A percentile compares a stretch with the other conserved stretches of the same genome.
Conservation (phyloP, 495 filamentous ascomycete genomes). For the Oidiodendron maius region DNA sequence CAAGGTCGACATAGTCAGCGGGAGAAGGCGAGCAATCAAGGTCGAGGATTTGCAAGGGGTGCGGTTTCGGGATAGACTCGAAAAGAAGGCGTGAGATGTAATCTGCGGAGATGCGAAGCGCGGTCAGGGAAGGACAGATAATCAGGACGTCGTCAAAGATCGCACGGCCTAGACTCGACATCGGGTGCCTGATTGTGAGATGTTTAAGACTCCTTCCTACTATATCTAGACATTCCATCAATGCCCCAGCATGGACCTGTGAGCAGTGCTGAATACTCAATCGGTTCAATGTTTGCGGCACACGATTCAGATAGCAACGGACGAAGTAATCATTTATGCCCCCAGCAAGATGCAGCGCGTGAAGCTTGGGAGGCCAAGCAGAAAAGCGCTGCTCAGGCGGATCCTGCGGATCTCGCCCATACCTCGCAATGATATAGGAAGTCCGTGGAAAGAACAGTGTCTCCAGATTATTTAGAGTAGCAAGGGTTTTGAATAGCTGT, state of each 20-base stretch:
- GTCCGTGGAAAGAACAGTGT: slow-evolving; percentile 51
- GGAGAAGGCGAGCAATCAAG: slow-evolving; percentile 28
- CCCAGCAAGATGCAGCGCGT: slow-evolving; percentile 37
- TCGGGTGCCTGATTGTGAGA: slow-evolving; percentile 23
- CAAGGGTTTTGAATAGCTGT: slow-evolving; percentile 46
- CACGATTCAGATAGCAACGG: slow-evolving; percentile 14
- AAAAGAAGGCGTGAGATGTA: slow-evolving; percentile 32
- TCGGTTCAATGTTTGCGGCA: slow-evolving; percentile 5
- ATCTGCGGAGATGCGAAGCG: slow-evolving; percentile 32
- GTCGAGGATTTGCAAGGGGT: slow-evolving; percentile 30
- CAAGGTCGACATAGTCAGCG: slow-evolving; percentile 25
- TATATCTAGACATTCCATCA: slow-evolving; percentile 5
- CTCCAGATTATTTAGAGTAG: slow-evolving; percentile 39
- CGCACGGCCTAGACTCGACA: slow-evolving; percentile 13
- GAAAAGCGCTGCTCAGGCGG: slow-evolving; percentile 22
- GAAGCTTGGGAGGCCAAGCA: slow-evolving; percentile 40
- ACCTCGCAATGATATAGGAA: too few relatives aligned
- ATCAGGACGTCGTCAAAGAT: slow-evolving; percentile 28
- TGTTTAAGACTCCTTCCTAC: slow-evolving; percentile 16
- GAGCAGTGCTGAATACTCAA: slow-evolving; percentile 24
- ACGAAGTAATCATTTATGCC: slow-evolving; percentile 38
- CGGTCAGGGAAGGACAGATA: slow-evolving; percentile 25
- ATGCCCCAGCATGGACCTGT: slow-evolving; percentile 5
- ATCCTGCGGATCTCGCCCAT: background rate
- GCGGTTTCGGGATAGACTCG: slow-evolving; percentile 17